Percentiles rank a stretch among this genome's conserved stretches.
Conservation (phyloP, 768 basidiomycete genomes). For the Suillus weaverae region DNA sequence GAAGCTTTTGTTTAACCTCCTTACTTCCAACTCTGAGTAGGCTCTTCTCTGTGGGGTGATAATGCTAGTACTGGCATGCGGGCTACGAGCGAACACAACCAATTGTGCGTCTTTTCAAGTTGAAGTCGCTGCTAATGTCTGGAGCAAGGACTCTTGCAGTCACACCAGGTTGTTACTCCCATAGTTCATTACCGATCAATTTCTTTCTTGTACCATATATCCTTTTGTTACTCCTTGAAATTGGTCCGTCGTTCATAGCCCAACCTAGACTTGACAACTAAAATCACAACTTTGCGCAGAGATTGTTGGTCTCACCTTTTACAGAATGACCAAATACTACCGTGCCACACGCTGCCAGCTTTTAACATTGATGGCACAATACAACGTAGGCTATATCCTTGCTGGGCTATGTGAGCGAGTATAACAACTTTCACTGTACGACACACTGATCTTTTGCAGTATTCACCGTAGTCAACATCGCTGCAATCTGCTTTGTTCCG, state of each 20-base stretch:
- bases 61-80: background rate
- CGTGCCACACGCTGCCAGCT: background rate
- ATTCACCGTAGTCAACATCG: background rate
- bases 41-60: background rate
- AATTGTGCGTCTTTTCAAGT: background rate
- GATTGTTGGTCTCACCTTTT: background rate
- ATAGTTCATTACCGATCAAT: background rate
- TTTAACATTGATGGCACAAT: background rate
- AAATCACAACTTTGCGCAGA: background rate
- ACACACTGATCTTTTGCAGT: background rate
- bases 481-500: background rate
- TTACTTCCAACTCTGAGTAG: background rate
- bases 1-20: background rate
- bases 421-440: background rate
- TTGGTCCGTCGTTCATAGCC: background rate
- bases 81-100: background rate
- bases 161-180: background rate
- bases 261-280: background rate
- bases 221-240: background rate
- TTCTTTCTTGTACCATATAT: background rate
- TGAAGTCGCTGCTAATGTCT: background rate
- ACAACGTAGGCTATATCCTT: background rate
- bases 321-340: background rate
- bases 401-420: background rate
- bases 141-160: slow-evolving; percentile 1